Evolutionary conservation across 805 yeast genomes (phyloP).

Genomic region (Pichia gijzeniarum): DNA sequence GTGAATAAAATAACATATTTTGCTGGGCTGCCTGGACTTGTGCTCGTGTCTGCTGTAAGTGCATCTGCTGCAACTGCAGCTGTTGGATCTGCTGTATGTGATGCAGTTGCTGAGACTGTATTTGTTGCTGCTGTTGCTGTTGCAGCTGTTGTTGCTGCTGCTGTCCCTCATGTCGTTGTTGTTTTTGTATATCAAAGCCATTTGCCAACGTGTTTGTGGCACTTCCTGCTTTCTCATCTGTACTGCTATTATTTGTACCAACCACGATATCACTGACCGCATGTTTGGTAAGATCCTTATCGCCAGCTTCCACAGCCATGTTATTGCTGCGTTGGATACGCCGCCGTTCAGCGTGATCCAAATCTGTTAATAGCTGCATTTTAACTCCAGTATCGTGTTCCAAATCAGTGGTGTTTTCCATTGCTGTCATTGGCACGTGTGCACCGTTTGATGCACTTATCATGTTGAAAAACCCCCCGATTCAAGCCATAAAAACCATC

Average conservation of each 20-base stretch:
- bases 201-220: not conserved
- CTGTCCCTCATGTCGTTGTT: not conserved
- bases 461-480: too few relatives aligned
- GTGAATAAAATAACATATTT: constrained; percentile 1
- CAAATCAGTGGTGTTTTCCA: too few relatives aligned
- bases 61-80: constrained; percentile 1
- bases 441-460: too few relatives aligned
- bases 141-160: not conserved
- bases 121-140: not conserved
- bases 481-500: too few relatives aligned
- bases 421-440: too few relatives aligned
- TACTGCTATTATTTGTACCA: too few relatives aligned
- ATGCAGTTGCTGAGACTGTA: too few relatives aligned
- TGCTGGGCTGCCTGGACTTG: constrained; percentile 1
- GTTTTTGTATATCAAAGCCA: not conserved
- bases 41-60: constrained; percentile 1
- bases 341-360: too few relatives aligned
- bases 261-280: not conserved
- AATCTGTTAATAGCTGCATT: too few relatives aligned
- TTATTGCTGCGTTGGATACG: too few relatives aligned
- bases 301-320: not conserved
- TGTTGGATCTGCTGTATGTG: constrained; percentile 10
- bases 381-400: too few relatives aligned
- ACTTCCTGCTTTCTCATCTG: not conserved
- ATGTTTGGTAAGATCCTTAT: not conserved